Conservation (phyloP, 345 rosid species). For the Gossypium bickii region DNA sequence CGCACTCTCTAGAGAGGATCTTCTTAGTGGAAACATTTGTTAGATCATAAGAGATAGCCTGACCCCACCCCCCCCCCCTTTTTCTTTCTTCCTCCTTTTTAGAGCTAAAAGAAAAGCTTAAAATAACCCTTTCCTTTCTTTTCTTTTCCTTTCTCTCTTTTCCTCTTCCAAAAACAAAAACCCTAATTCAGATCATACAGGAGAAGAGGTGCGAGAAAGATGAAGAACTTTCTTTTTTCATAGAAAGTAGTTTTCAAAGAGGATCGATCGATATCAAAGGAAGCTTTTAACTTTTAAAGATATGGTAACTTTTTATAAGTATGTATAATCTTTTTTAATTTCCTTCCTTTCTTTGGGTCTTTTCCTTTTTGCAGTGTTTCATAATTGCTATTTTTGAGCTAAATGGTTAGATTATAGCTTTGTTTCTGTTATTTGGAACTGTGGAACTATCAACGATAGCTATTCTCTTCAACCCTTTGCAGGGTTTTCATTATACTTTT, state of each 20-base stretch:
- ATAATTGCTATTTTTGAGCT: too few species aligned
- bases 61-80: too few species aligned
- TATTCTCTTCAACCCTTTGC: background rate
- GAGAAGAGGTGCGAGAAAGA: background rate
- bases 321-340: too few species aligned
- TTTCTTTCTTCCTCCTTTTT: background rate
- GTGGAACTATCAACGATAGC: too few species aligned
- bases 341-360: too few species aligned
- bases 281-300: background rate
- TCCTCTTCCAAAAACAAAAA: slow-evolving; percentile 23
- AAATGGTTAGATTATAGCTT: too few species aligned
- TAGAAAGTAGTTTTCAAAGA: slow-evolving; percentile 1
- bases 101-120: slow-evolving; percentile 21
- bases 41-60: background rate
- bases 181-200: slow-evolving; percentile 31
- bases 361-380: too few species aligned
- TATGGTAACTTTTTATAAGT: slow-evolving; percentile 16
- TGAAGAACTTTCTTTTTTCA: slow-evolving; percentile 2
- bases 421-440: too few species aligned
- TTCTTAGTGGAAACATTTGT: slow-evolving; percentile 34
- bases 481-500: slow-evolving; percentile 3
- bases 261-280: background rate
- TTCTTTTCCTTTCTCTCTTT: slow-evolving; percentile 20
- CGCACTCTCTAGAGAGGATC: slow-evolving; percentile 38
- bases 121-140: slow-evolving; percentile 24